These are phyloP conservation scores for Lecanicillium sp. DNA, from an alignment of 2,329 filamentous ascomycete genomes.

Conservation along the genomic window DNA sequence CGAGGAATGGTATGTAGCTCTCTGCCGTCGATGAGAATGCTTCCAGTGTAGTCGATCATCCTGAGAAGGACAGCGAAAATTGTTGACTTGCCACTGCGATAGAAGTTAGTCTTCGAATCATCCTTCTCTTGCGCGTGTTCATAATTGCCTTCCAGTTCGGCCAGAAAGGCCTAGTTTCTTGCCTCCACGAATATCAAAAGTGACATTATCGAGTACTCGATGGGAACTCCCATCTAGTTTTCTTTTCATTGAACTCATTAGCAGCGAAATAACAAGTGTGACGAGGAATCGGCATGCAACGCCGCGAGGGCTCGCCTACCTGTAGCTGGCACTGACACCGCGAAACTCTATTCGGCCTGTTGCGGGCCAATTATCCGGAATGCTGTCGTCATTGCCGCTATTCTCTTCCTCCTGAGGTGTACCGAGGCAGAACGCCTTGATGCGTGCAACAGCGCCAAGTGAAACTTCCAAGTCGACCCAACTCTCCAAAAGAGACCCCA, in stretches of 20 bases:
- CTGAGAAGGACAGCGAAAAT: neutral
- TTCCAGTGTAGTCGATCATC: constrained; percentile 3
- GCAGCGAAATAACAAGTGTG: too few relatives aligned
- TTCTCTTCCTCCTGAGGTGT: constrained; percentile 1
- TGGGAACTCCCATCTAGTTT: neutral
- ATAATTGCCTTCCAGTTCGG: constrained; percentile 3
- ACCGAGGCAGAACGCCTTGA: constrained; percentile 1
- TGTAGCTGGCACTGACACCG: constrained; percentile 3
- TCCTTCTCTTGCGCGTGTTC: too few relatives aligned
- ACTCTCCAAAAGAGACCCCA: neutral
- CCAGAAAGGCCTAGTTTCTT: constrained; percentile 1
- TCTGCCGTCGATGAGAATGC: constrained; percentile 9
- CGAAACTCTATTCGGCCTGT: constrained; percentile 1
- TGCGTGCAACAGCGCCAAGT: constrained; percentile 1
- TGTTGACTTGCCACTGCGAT: constrained; percentile 6
- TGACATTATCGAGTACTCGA: neutral
- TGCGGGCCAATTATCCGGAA: neutral
- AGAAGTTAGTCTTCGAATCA: neutral
- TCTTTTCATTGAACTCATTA: neutral
- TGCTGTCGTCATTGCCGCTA: neutral
- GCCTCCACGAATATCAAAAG: neutral
- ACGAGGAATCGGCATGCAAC: neutral
- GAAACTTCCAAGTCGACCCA: neutral
- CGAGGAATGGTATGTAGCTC: constrained; percentile 1
- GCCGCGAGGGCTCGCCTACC: neutral